Conservation (phyloP, 441 rosid genomes). For the Adansonia madagascariensis region DNA sequence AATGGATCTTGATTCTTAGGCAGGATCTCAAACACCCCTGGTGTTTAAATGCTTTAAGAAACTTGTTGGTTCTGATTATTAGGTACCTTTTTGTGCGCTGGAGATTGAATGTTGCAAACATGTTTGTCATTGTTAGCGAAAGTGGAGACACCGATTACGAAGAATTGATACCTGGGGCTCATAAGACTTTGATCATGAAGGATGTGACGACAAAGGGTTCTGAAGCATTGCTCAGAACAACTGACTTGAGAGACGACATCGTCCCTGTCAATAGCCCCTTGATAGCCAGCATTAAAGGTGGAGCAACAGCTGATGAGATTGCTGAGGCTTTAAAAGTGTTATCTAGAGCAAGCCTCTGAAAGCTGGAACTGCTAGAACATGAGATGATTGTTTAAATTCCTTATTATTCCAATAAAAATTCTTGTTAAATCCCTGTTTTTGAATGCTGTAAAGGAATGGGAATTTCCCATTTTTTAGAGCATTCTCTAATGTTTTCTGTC, state of each 20-base stretch:
- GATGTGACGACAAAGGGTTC: constrained; percentile 63
- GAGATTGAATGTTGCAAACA: constrained; percentile 83
- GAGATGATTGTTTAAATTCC: background rate
- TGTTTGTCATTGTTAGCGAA: constrained; percentile 85
- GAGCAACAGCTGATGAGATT: constrained; percentile 53
- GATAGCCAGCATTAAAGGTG: constrained; percentile 49
- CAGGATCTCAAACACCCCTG: background rate
- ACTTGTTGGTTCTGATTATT: constrained; percentile 15
- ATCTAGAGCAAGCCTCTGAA: constrained; percentile 46
- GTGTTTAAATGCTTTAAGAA: background rate
- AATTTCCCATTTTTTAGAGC: background rate
- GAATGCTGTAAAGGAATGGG: background rate
- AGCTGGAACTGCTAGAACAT: background rate
- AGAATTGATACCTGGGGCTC: constrained; percentile 81
- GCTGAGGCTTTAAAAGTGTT: constrained; percentile 59
- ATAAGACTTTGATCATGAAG: constrained; percentile 73
- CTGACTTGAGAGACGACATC: constrained; percentile 65
- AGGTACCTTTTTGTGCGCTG: constrained; percentile 93
- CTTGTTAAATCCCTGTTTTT: background rate
- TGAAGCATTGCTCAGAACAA: constrained; percentile 62
- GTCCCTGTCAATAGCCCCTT: constrained; percentile 72
- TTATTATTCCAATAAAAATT: background rate
- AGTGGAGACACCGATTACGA: constrained; percentile 88
- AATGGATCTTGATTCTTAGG: constrained; percentile 8
- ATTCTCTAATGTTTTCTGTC: background rate